Conservation (phyloP, 2,329 filamentous ascomycete genomes). For the Ophiocordyceps camponoti-saundersi region DNA sequence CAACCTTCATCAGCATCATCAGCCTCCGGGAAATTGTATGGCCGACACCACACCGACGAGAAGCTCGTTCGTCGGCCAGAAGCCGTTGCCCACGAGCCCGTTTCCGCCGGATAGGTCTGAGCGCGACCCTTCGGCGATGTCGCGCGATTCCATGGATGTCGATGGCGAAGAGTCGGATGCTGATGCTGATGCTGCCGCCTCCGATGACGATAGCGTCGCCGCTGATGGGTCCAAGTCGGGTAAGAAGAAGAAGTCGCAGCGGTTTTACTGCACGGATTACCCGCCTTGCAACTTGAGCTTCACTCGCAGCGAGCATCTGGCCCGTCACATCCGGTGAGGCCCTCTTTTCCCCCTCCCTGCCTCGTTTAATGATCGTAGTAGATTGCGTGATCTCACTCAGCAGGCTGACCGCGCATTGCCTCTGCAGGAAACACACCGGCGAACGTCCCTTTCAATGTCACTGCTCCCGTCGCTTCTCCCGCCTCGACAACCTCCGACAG, state of each 20-base stretch:
- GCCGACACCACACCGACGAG: slow-evolving; percentile 43
- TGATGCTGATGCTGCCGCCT: slow-evolving; percentile 36
- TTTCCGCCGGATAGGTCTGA: slow-evolving; percentile 24
- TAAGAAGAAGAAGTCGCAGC: slow-evolving; percentile 93
- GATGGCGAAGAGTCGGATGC: slow-evolving; percentile 64
- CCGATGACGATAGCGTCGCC: slow-evolving; percentile 48
- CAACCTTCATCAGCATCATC: too few species aligned
- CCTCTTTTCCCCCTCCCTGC: neutral
- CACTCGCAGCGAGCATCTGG: slow-evolving; percentile 87
- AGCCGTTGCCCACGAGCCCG: slow-evolving; percentile 34
- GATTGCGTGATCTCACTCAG: neutral
- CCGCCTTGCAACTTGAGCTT: slow-evolving; percentile 91
- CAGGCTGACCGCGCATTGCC: slow-evolving; percentile 2
- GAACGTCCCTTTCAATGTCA: slow-evolving; percentile 95
- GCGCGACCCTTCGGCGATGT: slow-evolving; percentile 38
- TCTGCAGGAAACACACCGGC: slow-evolving; percentile 75
- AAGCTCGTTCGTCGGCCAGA: slow-evolving; percentile 34
- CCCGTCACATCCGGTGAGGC: slow-evolving; percentile 71
- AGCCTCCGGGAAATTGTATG: too few species aligned
- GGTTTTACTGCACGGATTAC: slow-evolving; percentile 92
- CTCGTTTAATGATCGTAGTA: neutral
- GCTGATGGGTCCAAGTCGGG: slow-evolving; percentile 51
- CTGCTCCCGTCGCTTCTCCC: slow-evolving; percentile 81
- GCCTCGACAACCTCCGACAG: slow-evolving; percentile 86
- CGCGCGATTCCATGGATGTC: slow-evolving; percentile 47